phyloP scores from a whole-genome alignment of 2,329 filamentous ascomycete species.

The Aspergillus vadensis region DNA sequence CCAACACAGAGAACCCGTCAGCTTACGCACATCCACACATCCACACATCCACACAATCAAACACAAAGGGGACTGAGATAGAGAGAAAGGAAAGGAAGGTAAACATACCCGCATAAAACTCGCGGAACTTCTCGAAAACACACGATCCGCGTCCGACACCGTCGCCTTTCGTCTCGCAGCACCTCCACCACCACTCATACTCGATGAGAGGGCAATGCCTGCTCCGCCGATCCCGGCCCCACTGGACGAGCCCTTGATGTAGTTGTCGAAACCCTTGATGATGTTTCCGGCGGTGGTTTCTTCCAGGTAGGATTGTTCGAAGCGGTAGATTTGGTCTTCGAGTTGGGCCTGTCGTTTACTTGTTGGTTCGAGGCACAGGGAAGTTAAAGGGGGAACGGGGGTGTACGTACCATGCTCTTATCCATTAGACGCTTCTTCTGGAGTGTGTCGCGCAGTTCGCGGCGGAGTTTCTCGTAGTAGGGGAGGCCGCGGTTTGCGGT shows the following conservation, averaged over 20 bases:
- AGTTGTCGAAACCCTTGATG: conserved; percentile 95
- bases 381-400: background rate
- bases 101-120: conserved; percentile 47
- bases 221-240: conserved; percentile 39
- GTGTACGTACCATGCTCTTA: conserved; percentile 55
- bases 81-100: background rate
- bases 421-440: conserved; percentile 67
- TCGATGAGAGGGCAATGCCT: conserved; percentile 35
- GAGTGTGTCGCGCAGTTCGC: conserved; percentile 67
- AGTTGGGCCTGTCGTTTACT: conserved; percentile 50
- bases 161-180: conserved; percentile 46
- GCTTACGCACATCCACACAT: background rate
- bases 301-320: conserved; percentile 87
- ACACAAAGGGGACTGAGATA: background rate
- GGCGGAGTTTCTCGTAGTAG: conserved; percentile 73
- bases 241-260: conserved; percentile 84
- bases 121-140: conserved; percentile 53
- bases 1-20: conserved; percentile 4
- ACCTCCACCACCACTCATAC: conserved; percentile 22
- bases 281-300: conserved; percentile 89
- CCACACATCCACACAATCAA: background rate
- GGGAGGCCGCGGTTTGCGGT: conserved; percentile 52
- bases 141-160: conserved; percentile 49
- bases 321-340: conserved; percentile 81
- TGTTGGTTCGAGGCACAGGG: too few species aligned